phyloP scores from a whole-genome alignment of 257 asterid species.

The Ilex asprella region DNA sequence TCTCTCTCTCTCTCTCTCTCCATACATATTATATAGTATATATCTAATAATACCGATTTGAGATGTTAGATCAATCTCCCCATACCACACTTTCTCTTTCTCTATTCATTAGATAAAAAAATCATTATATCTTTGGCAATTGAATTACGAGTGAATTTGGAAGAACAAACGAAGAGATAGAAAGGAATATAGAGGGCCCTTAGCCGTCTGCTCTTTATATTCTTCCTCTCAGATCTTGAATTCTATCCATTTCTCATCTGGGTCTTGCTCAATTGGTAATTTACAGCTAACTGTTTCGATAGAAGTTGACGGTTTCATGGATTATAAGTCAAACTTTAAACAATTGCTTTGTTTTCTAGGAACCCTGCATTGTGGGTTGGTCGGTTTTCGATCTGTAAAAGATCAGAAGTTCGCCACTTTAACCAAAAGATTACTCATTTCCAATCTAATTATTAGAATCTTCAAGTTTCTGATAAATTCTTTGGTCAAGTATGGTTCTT shows the following conservation, averaged over 20 bases:
- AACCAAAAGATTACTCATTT: conserved; percentile 15
- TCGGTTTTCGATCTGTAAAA: conserved; percentile 58
- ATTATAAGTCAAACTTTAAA: conserved; percentile 4
- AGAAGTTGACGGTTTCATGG: conserved; percentile 24
- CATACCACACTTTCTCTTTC: background rate
- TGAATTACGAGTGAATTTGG: conserved; percentile 51
- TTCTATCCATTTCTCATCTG: conserved; percentile 38
- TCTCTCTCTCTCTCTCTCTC: background rate
- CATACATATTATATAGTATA: too few relatives aligned
- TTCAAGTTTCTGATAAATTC: conserved; percentile 26
- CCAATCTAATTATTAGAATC: conserved; percentile 25
- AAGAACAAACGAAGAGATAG: conserved; percentile 32
- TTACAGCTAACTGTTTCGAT: conserved; percentile 12
- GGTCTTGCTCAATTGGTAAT: conserved; percentile 39
- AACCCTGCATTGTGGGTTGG: conserved; percentile 42
- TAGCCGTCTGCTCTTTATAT: conserved; percentile 60
- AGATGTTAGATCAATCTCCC: background rate
- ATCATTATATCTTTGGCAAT: conserved; percentile 32
- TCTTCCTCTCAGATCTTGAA: conserved; percentile 80
- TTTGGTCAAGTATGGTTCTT: conserved; percentile 21
- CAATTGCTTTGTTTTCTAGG: conserved; percentile 13
- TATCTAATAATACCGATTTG: background rate
- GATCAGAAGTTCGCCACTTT: conserved; percentile 47
- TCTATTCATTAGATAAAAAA: conserved; percentile 10
- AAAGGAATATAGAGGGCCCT: conserved; percentile 51